These are phyloP conservation scores for Fusarium incarnatum DNA, from an alignment of 2,329 filamentous ascomycete species.

Conservation along the genomic window DNA sequence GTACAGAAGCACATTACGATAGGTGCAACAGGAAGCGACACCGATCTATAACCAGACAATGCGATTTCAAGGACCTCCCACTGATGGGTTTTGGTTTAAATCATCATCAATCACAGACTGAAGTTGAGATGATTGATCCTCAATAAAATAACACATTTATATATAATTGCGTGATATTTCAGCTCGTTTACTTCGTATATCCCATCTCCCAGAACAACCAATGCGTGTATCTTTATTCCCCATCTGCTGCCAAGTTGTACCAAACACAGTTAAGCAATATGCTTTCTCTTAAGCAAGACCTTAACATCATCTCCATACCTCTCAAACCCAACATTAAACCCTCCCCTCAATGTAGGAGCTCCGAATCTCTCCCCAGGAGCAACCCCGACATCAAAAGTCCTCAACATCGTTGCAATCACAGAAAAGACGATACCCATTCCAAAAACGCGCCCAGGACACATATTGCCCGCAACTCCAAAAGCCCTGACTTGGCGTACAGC, in stretches of 20 bases:
- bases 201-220: background rate
- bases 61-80: too few species aligned
- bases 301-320: constrained; percentile 46
- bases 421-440: constrained; percentile 48
- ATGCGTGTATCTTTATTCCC: background rate
- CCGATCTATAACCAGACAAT: too few species aligned
- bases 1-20: too few species aligned
- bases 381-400: constrained; percentile 45
- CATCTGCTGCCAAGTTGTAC: background rate
- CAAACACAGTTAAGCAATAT: background rate
- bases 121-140: too few species aligned
- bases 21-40: too few species aligned
- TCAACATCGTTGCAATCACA: constrained; percentile 44
- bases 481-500: constrained; percentile 46
- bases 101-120: too few species aligned
- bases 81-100: too few species aligned
- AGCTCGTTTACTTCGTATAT: background rate
- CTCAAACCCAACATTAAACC: constrained; percentile 50
- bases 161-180: too few species aligned
- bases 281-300: constrained; percentile 40
- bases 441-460: constrained; percentile 49
- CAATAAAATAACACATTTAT: too few species aligned
- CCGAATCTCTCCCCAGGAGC: constrained; percentile 32
- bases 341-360: constrained; percentile 41
- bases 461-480: constrained; percentile 50